phyloP scores from a whole-genome alignment of 1,139 yeast genomes.

The Magnusiomyces paraingens region DNA sequence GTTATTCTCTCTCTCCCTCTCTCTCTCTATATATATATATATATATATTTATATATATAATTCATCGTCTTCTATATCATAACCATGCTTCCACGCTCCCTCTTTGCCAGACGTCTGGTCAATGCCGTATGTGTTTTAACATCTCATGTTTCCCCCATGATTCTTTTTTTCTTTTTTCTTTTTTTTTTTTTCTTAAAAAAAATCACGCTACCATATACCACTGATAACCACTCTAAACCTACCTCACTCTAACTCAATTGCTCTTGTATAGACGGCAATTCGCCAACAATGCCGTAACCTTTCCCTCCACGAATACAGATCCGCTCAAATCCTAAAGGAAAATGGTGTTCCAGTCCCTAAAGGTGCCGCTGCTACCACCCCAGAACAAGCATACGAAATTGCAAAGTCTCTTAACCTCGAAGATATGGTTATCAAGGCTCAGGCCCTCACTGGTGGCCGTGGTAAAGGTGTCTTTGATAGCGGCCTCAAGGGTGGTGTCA shows the following conservation, averaged over 20 bases:
- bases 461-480: slow-evolving; percentile 98
- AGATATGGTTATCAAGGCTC: slow-evolving; percentile 94
- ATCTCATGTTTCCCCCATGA: background rate
- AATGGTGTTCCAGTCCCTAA: slow-evolving; percentile 90
- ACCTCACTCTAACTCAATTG: background rate
- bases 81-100: slow-evolving; percentile 1
- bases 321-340: slow-evolving; percentile 72
- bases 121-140: background rate
- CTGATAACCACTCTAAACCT: no score
- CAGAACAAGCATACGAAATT: slow-evolving; percentile 77
- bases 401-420: slow-evolving; percentile 62
- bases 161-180: slow-evolving; percentile 4
- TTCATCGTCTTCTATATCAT: background rate
- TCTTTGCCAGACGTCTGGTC: slow-evolving; percentile 2
- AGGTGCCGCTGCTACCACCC: slow-evolving; percentile 86
- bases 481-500: slow-evolving; percentile 96
- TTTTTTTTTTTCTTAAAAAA: slow-evolving; percentile 8
- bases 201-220: no score
- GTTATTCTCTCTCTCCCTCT: background rate
- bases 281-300: slow-evolving; percentile 45
- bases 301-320: slow-evolving; percentile 93
- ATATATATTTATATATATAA: slow-evolving; percentile 3
- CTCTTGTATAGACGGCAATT: background rate
- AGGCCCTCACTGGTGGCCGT: slow-evolving; percentile 98
- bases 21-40: slow-evolving; percentile 1